phyloP scores from a whole-genome alignment of 768 basidiomycete species.

The Lactifluus echinatus region DNA sequence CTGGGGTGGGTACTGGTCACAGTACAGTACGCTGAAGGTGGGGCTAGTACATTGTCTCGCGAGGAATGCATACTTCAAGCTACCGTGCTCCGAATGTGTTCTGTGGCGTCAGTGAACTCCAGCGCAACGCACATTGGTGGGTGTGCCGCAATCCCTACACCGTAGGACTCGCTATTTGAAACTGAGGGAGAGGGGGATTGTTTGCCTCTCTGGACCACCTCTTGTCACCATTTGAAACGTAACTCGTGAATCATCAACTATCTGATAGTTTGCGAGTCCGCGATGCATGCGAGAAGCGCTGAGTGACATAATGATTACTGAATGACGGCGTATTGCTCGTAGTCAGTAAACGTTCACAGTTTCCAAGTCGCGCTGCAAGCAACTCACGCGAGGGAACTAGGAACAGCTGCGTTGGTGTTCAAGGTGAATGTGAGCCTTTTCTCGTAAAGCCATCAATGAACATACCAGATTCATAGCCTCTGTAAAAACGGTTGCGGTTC shows the following conservation, averaged over 20 bases:
- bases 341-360: neutral
- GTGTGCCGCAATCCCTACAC: too few relatives aligned
- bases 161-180: too few relatives aligned
- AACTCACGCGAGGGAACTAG: neutral
- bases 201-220: too few relatives aligned
- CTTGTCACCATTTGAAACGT: neutral
- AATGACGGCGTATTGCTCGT: neutral
- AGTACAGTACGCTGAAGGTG: too few relatives aligned
- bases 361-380: neutral
- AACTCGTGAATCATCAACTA: neutral
- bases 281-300: neutral
- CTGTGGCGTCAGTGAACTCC: too few relatives aligned
- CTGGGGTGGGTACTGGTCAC: too few relatives aligned
- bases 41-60: too few relatives aligned
- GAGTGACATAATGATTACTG: neutral
- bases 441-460: neutral
- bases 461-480: slow-evolving; percentile 1
- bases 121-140: too few relatives aligned
- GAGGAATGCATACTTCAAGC: too few relatives aligned
- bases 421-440: too few relatives aligned
- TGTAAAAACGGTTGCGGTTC: neutral
- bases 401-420: neutral
- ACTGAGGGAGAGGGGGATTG: too few relatives aligned
- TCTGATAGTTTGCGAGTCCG: neutral
- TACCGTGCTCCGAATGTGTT: too few relatives aligned